phyloP scores from a whole-genome alignment of 345 rosid species.

The Firmiana major region DNA sequence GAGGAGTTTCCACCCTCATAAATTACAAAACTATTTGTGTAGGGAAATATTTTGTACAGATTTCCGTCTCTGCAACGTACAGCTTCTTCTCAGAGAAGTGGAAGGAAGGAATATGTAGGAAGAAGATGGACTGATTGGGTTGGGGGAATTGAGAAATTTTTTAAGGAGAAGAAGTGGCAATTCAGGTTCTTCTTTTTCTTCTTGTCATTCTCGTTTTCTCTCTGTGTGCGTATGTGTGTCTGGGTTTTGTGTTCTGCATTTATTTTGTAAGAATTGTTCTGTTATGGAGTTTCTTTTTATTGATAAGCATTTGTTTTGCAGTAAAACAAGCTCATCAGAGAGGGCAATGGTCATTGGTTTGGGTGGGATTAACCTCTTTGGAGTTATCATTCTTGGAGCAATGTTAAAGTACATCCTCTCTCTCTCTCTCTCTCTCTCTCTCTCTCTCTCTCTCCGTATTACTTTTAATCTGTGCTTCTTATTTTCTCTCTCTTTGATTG shows the following conservation, averaged over 20 bases:
- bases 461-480: conserved; percentile 4
- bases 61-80: conserved; percentile 93
- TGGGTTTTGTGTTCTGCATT: background rate
- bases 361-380: conserved; percentile 86
- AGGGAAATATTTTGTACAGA: conserved; percentile 93
- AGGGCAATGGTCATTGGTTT: conserved; percentile 84
- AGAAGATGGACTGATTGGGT: conserved; percentile 75
- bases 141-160: conserved; percentile 71
- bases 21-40: conserved; percentile 10
- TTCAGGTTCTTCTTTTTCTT: conserved; percentile 58
- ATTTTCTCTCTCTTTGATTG: conserved; percentile 17
- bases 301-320: conserved; percentile 30
- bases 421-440: conserved; percentile 13
- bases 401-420: conserved; percentile 72
- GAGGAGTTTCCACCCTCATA: background rate
- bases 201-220: background rate
- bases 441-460: conserved; percentile 18
- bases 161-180: conserved; percentile 78
- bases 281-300: conserved; percentile 19
- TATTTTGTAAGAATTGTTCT: too few relatives aligned
- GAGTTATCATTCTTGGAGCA: conserved; percentile 77
- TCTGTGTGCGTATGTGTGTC: too few relatives aligned
- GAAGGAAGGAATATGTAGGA: conserved; percentile 81
- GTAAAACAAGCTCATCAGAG: conserved; percentile 68
- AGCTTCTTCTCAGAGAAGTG: conserved; percentile 66